Conservation (phyloP, 257 asterid species). For the Gynochthodes officinalis region DNA sequence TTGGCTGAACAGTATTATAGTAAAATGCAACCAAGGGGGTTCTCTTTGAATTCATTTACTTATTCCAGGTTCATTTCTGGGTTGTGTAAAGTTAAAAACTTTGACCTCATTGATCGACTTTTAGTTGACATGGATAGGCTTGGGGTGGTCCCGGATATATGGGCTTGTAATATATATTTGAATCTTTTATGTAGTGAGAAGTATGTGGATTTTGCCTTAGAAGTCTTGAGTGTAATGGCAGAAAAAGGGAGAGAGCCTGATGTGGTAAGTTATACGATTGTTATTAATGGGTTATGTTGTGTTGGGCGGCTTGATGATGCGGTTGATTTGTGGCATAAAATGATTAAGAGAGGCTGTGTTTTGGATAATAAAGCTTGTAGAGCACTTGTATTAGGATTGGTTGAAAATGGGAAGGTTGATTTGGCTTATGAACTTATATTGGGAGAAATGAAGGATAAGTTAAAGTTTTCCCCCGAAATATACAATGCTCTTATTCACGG, state of each 20-base stretch:
- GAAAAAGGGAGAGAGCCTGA: slow-evolving; percentile 74
- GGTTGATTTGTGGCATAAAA: slow-evolving; percentile 61
- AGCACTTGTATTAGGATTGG: slow-evolving; percentile 80
- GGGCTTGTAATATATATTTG: slow-evolving; percentile 86
- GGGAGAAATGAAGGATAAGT: slow-evolving; percentile 75
- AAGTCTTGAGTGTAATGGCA: slow-evolving; percentile 57
- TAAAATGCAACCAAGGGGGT: slow-evolving; percentile 59
- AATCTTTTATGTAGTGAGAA: slow-evolving; percentile 69
- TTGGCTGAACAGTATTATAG: slow-evolving; percentile 65
- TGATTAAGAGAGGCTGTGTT: slow-evolving; percentile 57
- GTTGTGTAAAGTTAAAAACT: slow-evolving; percentile 73
- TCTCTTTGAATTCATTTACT: slow-evolving; percentile 79
- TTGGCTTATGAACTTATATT: slow-evolving; percentile 92
- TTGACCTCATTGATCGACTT: slow-evolving; percentile 66
- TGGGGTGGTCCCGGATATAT: slow-evolving; percentile 65
- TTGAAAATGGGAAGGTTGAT: slow-evolving; percentile 73
- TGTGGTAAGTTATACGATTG: slow-evolving; percentile 71
- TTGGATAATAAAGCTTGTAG: slow-evolving; percentile 80
- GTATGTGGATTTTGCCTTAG: slow-evolving; percentile 67
- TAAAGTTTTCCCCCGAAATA: slow-evolving; percentile 48
- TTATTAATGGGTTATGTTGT: slow-evolving; percentile 59
- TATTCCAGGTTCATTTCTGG: slow-evolving; percentile 81
- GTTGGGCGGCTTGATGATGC: slow-evolving; percentile 60
- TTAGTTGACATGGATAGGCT: slow-evolving; percentile 76
- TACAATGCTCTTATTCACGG: slow-evolving; percentile 75